Evolutionary conservation across 768 basidiomycete species (phyloP), one percentile per base, ranked within the genome.

Genomic region (Gymnopilus dilepis): DNA sequence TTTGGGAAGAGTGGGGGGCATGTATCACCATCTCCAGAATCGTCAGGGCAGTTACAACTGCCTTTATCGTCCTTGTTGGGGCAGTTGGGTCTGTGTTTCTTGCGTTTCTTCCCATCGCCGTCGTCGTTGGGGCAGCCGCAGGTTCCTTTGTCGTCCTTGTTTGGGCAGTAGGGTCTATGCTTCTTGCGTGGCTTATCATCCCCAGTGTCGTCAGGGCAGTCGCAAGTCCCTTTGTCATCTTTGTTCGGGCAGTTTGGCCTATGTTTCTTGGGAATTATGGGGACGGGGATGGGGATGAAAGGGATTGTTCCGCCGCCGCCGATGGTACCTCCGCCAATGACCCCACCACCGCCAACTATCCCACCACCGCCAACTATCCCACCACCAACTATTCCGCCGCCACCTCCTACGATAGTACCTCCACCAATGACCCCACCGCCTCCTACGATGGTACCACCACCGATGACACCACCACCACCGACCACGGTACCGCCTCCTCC

Each of bases 1-100:
- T 54, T 26, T 21, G 34, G 52, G 52, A 22, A 26, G 52, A 54
- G 52, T 19, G 22, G 24, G 12, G 52, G 52, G 15, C 52, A 54
- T 3, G 13, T 26, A 34, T 54, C 24, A 21, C n/a, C 52, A n/a
- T 52, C 50, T n/a, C n/a, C n/a, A n/a, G n/a, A n/a, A 22, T 51
- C 24, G n/a, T n/a, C 50, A 30, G 50, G 50, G 50, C 50, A 51
- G 9, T 30, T 8, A 19, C 53, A 55, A 17, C 13, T 7, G 5
- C 45, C 45, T 48, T 12, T 22, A 48, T 41, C 40, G 15, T 41
- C 40, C 19, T 41, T 41, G 15, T 41, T 41, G 15, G 17, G 40
- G 21, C 41, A 42, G 22, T 42, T 22, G 21, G 41, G 41, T 13
- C 13, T 42, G n/a, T 42, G 41, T 6, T 42, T 42, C 21, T 42